Evolutionary conservation across 2,329 filamentous ascomycete genomes (phyloP).

Genomic region (Sclerotiophoma versabilis): DNA sequence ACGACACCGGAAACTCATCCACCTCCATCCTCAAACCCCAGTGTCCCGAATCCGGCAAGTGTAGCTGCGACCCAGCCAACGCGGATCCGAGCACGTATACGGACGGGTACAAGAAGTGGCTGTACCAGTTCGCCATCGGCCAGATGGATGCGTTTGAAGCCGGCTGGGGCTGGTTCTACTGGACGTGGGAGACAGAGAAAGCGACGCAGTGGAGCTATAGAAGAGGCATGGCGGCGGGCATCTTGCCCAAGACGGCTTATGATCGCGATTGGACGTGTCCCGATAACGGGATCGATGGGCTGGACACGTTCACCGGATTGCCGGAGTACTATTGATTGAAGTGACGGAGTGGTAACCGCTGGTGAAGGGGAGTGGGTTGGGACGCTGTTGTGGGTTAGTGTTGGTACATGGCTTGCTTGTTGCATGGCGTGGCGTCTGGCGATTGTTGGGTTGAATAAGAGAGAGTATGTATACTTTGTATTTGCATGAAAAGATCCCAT

Average conservation of each 20-base stretch:
- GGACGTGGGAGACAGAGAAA: slow-evolving; percentile 94
- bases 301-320: slow-evolving; percentile 54
- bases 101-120: slow-evolving; percentile 79
- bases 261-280: slow-evolving; percentile 54
- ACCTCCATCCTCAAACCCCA: slow-evolving; percentile 71
- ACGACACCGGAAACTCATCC: slow-evolving; percentile 69
- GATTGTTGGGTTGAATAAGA: no score
- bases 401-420: no score
- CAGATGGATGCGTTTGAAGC: slow-evolving; percentile 96
- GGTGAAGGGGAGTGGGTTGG: no score
- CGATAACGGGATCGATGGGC: slow-evolving; percentile 26
- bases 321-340: slow-evolving; percentile 52
- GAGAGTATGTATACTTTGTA: no score
- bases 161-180: slow-evolving; percentile 98
- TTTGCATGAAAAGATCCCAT: no score
- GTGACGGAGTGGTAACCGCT: no score
- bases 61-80: slow-evolving; percentile 79
- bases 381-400: no score
- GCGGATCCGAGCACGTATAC: slow-evolving; percentile 73
- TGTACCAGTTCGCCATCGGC: slow-evolving; percentile 89
- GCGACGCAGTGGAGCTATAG: slow-evolving; percentile 93
- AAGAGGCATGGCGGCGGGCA: slow-evolving; percentile 76
- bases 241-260: slow-evolving; percentile 68
- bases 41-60: slow-evolving; percentile 73
- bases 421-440: no score